phyloP scores from a whole-genome alignment of 768 basidiomycete species.

The Tricholomella constricta region DNA sequence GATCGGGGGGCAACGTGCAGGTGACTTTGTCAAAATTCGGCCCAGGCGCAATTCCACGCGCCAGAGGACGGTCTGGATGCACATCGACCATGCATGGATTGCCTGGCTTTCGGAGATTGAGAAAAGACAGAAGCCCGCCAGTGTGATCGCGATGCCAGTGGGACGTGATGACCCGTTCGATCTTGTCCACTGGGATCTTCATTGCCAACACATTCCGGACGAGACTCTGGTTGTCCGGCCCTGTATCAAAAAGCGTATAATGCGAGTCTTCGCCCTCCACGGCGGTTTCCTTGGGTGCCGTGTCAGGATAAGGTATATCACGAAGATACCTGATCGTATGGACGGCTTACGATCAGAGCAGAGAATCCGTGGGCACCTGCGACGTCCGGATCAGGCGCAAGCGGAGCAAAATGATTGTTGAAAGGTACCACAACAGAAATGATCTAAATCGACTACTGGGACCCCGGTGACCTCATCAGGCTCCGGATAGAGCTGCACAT shows the following conservation, averaged over 20 bases:
- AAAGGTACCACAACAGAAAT: constrained; percentile 56
- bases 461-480: constrained; percentile 46
- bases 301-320: neutral
- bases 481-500: constrained; percentile 53
- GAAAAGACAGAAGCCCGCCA: constrained; percentile 70
- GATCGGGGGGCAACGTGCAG: constrained; percentile 65
- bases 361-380: constrained; percentile 81
- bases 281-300: constrained; percentile 53
- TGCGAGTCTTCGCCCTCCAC: constrained; percentile 44
- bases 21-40: constrained; percentile 59
- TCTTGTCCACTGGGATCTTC: constrained; percentile 49
- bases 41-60: constrained; percentile 73
- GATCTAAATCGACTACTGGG: constrained; percentile 70
- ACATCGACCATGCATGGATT: constrained; percentile 61
- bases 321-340: neutral
- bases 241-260: constrained; percentile 80
- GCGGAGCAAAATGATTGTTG: neutral
- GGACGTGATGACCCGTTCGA: constrained; percentile 70
- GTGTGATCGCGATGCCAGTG: constrained; percentile 83
- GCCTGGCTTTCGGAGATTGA: constrained; percentile 42
- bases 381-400: constrained; percentile 21
- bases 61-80: constrained; percentile 74
- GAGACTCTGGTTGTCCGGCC: constrained; percentile 75
- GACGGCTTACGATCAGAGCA: constrained; percentile 63
- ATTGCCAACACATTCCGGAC: constrained; percentile 70